Base-by-base conservation (phyloP, 1,139 yeast genomes). In the Candida pseudoviswanathii region DNA sequence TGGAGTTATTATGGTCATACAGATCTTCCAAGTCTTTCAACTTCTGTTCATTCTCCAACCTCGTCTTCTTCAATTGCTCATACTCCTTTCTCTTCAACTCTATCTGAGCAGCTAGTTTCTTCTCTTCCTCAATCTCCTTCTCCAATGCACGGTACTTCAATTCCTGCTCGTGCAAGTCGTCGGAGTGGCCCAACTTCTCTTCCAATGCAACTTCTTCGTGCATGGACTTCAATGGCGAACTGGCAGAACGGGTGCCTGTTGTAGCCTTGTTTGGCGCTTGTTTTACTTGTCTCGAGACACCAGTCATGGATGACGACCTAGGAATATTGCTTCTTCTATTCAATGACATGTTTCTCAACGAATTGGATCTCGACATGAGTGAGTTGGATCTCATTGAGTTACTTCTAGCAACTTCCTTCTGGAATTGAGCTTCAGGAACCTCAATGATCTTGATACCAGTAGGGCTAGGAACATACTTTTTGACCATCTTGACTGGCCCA, bases 391-490 rank as follows among this genome's bases (percentile, higher is more conserved):
- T 63, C 46, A 76, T 67, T 5, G 78, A 73, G 56, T 77, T 77
- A 47, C 66, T 67, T 43, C 81, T 59, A 1, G 73, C 71, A 11
- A 77, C 64, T 53, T 76, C 80, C 54, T 69, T 63, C 45, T 71
- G 65, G 49, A 72, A 60, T 43, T 64, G 63, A 7, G 65, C 60
- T 52, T 72, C 78, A 0, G 81, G 81, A 6, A 77, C 81, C 53
- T 77, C 81, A 21, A 77, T 64, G n/a, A 76, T 60, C 53, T 75
- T 73, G 54, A 77, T 75, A 30, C 81, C 81, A 33, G 68, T 75
- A 3, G 80, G 75, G 10, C 80, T 75, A 9, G 81, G 81, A 41
- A 77, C 69, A 56, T 76, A 77, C 46, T 73, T 74, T 51, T 76
- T 76, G 9, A 77, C 78, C 78, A 75, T 76, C 46, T 70, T 73